A percentile compares a stretch with the other conserved stretches of the same genome.
phyloP scores from a whole-genome alignment of 2,329 filamentous ascomycete species.

The Trichoderma polysporum region DNA sequence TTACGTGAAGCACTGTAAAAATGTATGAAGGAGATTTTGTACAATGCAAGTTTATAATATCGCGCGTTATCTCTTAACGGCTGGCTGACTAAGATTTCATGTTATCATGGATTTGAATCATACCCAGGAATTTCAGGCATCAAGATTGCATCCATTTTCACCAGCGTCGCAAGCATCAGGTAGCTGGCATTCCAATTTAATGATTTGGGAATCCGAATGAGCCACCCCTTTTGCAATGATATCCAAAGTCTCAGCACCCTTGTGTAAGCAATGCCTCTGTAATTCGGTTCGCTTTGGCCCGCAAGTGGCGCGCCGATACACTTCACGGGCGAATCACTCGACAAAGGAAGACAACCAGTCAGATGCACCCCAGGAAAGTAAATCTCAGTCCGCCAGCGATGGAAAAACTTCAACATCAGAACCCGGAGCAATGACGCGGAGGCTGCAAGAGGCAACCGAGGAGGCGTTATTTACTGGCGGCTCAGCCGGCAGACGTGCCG shows the following conservation, averaged over 20 bases:
- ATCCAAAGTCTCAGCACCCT: neutral
- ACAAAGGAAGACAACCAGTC: neutral
- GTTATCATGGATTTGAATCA: neutral
- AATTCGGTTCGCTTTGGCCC: neutral
- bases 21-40: neutral
- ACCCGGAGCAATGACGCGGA: conserved; percentile 53
- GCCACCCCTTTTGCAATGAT: neutral
- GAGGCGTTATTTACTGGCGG: conserved; percentile 60
- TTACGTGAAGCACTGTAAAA: neutral
- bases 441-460: conserved; percentile 62
- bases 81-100: conserved; percentile 9
- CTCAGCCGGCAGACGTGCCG: conserved; percentile 56
- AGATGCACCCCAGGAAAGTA: neutral
- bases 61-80: neutral
- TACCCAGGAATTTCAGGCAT: conserved; percentile 2
- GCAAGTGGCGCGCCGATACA: neutral
- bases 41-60: neutral
- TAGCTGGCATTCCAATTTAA: neutral
- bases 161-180: neutral
- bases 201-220: neutral
- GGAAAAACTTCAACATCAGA: conserved; percentile 17
- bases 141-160: neutral
- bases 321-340: conserved; percentile 2
- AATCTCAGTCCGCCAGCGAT: neutral
- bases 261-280: neutral